Base-by-base conservation (phyloP, 148 eudicot species). In the Chenopodium album region DNA sequence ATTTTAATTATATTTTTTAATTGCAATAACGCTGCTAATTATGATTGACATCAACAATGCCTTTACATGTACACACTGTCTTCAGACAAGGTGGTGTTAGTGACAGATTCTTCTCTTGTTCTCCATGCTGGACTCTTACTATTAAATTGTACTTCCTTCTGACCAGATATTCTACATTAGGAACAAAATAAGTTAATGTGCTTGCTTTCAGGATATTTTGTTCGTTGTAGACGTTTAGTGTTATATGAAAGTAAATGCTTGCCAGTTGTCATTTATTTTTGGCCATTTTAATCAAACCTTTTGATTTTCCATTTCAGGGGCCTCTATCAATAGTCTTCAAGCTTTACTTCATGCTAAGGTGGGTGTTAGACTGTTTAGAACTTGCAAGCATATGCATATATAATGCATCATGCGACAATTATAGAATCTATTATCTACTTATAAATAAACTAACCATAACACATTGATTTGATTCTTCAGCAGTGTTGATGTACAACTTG, bases 271-370 rank as follows among this genome's bases (percentile, higher is more conserved):
- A 48, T 73, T 41, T 11, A 29, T 29, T 32, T 17, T 75, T 46
- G 6, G 14, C 29, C 46, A 28, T 31, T 44, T n/a, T 71, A 72
- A 46, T 44, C 12, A 12, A 48, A 10, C 48, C 28, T 62, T 16
- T 59, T 37, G 9, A 16, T 41, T 77, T 87, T 48, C 76, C 68
- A 23, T 87, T 92, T 84, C 94, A 96, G 99, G 92, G 86, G 94
- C 92, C 81, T 94, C 99, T 56, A 84, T 96, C 87, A 86, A 78
- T 84, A 85, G 94, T 86, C 99, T 96, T 77, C 95, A 96, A 89
- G 79, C 88, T 70, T 88, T 92, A 84, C 92, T 96, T 82, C 97
- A 87, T 84, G 94, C 99, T 46, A 96, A 96, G 98, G 99, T 96
- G 83, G 88, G 84, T 82, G 29, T 26, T 29, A 60, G 46, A 31